Evolutionary conservation across 108 stramenopile genomes (phyloP).

Genomic region (Seminavis robusta): DNA sequence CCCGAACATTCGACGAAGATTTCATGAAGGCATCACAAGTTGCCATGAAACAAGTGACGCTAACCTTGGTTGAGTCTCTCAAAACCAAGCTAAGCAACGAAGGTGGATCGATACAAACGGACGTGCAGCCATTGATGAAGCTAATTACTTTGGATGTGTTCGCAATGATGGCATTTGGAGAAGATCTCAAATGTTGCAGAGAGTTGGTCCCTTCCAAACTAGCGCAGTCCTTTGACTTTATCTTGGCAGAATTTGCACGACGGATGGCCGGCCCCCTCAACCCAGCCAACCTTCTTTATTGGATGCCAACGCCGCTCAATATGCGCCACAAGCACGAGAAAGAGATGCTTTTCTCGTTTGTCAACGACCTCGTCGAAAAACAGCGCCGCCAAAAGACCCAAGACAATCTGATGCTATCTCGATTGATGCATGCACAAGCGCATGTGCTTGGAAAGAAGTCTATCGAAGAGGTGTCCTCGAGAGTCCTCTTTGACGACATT

Average conservation of each 20-base stretch:
- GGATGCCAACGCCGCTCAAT: constrained; percentile 11
- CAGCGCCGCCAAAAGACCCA: no score
- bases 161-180: constrained; percentile 14
- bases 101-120: background rate
- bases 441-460: no score
- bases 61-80: constrained; percentile 6
- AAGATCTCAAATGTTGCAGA: constrained; percentile 19
- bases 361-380: background rate
- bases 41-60: constrained; percentile 1
- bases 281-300: constrained; percentile 10
- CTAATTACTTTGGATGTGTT: constrained; percentile 25
- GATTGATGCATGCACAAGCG: no score
- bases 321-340: background rate
- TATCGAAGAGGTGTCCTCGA: no score
- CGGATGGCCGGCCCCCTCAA: constrained; percentile 4
- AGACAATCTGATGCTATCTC: no score
- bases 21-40: background rate
- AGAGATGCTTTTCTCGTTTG: background rate
- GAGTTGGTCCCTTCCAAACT: constrained; percentile 5
- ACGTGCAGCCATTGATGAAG: constrained; percentile 20
- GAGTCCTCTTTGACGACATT: no score
- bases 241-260: constrained; percentile 8
- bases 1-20: constrained; percentile 16
- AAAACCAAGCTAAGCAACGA: background rate
- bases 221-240: constrained; percentile 11